phyloP scores from a whole-genome alignment of 2,329 filamentous ascomycete genomes.

The Monilinia laxa region DNA sequence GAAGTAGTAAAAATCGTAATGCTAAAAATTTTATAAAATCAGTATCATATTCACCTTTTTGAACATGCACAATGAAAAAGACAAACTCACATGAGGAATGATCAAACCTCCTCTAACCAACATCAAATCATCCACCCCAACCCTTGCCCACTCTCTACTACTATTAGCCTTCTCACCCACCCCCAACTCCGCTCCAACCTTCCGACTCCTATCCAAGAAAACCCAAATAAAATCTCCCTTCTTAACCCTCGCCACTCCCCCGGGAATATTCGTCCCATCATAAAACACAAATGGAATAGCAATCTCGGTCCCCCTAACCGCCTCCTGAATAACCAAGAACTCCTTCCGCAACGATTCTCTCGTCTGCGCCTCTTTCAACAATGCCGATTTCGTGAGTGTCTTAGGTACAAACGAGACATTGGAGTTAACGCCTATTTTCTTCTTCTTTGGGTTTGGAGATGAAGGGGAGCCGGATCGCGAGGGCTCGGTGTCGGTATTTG shows the following conservation, averaged over 20 bases:
- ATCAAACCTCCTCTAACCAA: slow-evolving; percentile 88
- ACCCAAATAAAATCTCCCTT: slow-evolving; percentile 94
- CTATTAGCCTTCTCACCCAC: slow-evolving; percentile 61
- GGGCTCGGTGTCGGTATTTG: slow-evolving; percentile 41
- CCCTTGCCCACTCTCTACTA: slow-evolving; percentile 84
- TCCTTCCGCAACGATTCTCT: slow-evolving; percentile 73
- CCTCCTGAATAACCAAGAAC: slow-evolving; percentile 79
- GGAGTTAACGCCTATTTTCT: slow-evolving; percentile 61
- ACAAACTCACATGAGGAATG: slow-evolving; percentile 76
- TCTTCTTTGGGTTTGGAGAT: slow-evolving; percentile 34
- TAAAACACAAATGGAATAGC: slow-evolving; percentile 95
- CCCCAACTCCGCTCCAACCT: slow-evolving; percentile 80
- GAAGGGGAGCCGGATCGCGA: slow-evolving; percentile 39
- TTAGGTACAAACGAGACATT: slow-evolving; percentile 67
- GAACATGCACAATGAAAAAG: background rate
- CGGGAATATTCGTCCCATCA: slow-evolving; percentile 86
- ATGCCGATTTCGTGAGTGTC: slow-evolving; percentile 69
- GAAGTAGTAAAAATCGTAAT: slow-evolving; percentile 97
- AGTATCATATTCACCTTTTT: slow-evolving; percentile 6
- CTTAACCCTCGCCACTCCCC: slow-evolving; percentile 79
- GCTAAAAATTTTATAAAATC: slow-evolving; percentile 53
- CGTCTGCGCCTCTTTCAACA: slow-evolving; percentile 77
- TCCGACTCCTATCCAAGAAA: slow-evolving; percentile 86
- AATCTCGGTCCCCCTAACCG: slow-evolving; percentile 85
- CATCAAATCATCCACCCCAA: slow-evolving; percentile 94